Evolutionary conservation across 1,284 basidiomycete species (phyloP), one percentile per base, ranked within the genome.

Genomic region (Sanghuangporus baumii): DNA sequence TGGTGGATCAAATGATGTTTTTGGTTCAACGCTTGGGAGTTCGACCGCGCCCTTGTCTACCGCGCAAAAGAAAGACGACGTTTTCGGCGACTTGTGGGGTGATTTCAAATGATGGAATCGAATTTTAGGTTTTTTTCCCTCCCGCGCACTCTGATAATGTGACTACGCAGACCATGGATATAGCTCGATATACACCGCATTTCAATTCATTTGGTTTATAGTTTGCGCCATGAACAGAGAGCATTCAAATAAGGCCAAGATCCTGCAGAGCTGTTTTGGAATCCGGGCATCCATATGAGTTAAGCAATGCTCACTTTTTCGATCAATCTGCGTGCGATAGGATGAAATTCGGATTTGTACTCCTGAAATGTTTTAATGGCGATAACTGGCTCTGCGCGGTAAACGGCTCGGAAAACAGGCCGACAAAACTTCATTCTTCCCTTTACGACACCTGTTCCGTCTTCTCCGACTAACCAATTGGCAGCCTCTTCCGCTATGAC

Each of bases 361-460:
- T 73, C 76, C 51, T 70, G 68, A 71, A 87, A 94, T 37, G 75
- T 77, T 23, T 78, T 76, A 66, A 83, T 75, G 1, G 94, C 91
- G 37, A 94, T 74, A 20, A 76, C 75, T 16, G 76, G 72, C 71
- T 94, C 81, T 26, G 89, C 86, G 61, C 81, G 77, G 38, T 70
- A 73, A 18, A 85, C 79, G 0, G 76, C 80, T 46, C 81, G 73
- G 70, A 90, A 85, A 8, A 83, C 75, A 0, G 87, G 87, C 59
- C 91, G 74, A 71, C 89, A 91, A 76, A 91, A 91, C 72, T 93
- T 92, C 89, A 92, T 91, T 20, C 90, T 78, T 2, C 88, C 89
- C 69, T 88, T 86, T 63, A 90, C 74, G 40, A 83, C 74, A 6
- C 81, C 84, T 12, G 78, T 81, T 31, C 76, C 82, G 64, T 85